Percentiles rank a stretch among this genome's conserved stretches.
Evolutionary conservation across 805 yeast species (phyloP).

Genomic region (Saturnispora silvae): DNA sequence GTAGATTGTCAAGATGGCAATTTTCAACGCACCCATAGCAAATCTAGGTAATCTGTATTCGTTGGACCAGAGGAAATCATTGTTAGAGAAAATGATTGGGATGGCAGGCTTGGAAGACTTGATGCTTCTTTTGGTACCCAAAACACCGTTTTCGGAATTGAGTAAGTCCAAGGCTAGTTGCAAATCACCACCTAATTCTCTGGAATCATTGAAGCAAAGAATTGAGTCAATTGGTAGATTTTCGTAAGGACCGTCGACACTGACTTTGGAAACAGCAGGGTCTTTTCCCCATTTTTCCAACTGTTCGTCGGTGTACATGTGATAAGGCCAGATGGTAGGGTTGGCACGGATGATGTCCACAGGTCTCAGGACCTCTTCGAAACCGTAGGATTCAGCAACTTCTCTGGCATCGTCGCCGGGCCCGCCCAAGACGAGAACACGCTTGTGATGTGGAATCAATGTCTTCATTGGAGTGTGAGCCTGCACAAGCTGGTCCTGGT

Average conservation of each 20-base stretch:
- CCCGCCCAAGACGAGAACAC: constrained; percentile 83
- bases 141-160: constrained; percentile 47
- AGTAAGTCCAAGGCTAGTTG: constrained; percentile 69
- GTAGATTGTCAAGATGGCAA: constrained; percentile 51
- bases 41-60: constrained; percentile 68
- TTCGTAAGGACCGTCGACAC: constrained; percentile 18
- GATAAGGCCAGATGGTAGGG: constrained; percentile 60
- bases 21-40: constrained; percentile 85
- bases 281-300: constrained; percentile 31
- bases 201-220: constrained; percentile 77
- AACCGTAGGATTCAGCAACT: constrained; percentile 73
- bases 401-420: constrained; percentile 58
- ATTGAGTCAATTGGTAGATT: constrained; percentile 56
- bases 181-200: constrained; percentile 78
- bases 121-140: constrained; percentile 47
- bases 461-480: constrained; percentile 80
- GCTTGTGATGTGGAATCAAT: constrained; percentile 38
- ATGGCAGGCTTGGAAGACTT: constrained; percentile 12
- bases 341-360: constrained; percentile 55
- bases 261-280: constrained; percentile 21
- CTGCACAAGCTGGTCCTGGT: constrained; percentile 60
- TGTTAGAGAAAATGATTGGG: constrained; percentile 53
- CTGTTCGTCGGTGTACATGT: constrained; percentile 38
- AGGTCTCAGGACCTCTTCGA: constrained; percentile 61
- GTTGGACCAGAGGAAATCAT: constrained; percentile 83